These are phyloP conservation scores for Calycina herbarum DNA, from an alignment of 2,329 filamentous ascomycete genomes.

Conservation along the genomic window DNA sequence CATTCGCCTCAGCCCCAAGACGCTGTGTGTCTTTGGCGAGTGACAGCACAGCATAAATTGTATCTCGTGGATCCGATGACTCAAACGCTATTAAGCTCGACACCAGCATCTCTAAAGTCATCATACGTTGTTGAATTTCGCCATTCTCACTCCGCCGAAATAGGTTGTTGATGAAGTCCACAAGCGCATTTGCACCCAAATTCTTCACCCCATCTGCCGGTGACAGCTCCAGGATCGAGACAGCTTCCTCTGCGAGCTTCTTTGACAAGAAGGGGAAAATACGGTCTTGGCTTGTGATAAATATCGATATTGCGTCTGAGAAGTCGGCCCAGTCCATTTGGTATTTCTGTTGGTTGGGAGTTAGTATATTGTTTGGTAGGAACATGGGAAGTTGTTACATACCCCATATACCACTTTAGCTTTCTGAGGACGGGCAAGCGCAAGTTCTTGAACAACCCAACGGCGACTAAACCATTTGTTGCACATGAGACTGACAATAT, in stretches of 20 bases:
- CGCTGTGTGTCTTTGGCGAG: conserved; percentile 26
- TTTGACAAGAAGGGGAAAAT: conserved; percentile 13
- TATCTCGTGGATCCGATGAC: conserved; percentile 32
- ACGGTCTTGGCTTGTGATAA: conserved; percentile 21
- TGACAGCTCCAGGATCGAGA: neutral
- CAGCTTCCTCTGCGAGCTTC: neutral
- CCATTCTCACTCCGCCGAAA: conserved; percentile 23
- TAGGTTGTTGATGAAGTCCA: conserved; percentile 23
- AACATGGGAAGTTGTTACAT: neutral
- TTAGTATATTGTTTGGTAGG: neutral
- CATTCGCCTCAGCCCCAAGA: neutral
- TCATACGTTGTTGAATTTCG: neutral
- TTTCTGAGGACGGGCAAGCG: neutral
- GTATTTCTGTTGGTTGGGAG: neutral
- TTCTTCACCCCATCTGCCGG: neutral
- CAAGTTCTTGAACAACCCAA: conserved; percentile 12
- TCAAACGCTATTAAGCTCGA: conserved; percentile 28
- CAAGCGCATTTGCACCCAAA: conserved; percentile 20
- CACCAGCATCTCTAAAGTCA: conserved; percentile 29
- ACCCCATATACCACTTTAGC: neutral
- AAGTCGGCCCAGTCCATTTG: conserved; percentile 26
- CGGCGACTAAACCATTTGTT: conserved; percentile 7
- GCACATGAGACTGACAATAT: neutral
- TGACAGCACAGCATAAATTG: conserved; percentile 29
- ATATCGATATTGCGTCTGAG: conserved; percentile 25